Evolutionary conservation across 352 stramenopile genomes (phyloP), one percentile per base, ranked within the genome.

Genomic region (Globisporangium nagaii): DNA sequence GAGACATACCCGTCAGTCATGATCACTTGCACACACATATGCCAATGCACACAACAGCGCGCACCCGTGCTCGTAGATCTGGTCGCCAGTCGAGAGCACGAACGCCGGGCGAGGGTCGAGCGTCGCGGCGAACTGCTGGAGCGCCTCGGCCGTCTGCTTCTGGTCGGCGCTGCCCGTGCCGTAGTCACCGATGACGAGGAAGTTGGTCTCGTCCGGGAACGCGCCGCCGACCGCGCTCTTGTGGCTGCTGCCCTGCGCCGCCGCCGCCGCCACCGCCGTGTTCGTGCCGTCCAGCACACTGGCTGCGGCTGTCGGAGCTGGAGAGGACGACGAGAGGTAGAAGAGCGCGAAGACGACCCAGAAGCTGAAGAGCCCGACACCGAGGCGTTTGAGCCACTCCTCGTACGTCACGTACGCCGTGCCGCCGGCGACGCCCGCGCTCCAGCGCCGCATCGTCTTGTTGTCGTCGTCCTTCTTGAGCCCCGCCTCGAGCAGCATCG

Each of bases 11-110:
- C 17, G 11, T 15, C 32, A 25, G 31, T 37, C 24, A 39, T 31
- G 27, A 13, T 27, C 15, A 12, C 54, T 24, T 58, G 9, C 19
- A 55, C 15, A 43, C 10, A 2, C 8, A 45, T 45, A 24, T 20
- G 19, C 24, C 45, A 30, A 30, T 43, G 1, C 22, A 52, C 12
- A 36, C 32, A n/a, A 13, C 9, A 8, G 9, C 13, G 42, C 71
- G 45, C 41, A 94, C 82, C 84, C 84, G 50, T 90, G 77, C 17
- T 88, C 75, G 53, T 95, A 95, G 57, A 95, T 86, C 53, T 95
- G 84, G 48, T 95, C 84, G 39, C 84, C 84, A 8, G 83, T 92
- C 0, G 84, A 91, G 27, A 95, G 32, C 39, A 95, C 74, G 56
- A 95, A 95, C 4, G 81, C 64, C 15, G 82, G 79, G 17, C 68